Conservation (phyloP, 192 early-diverging fungal species). For the Spinellus fusiger region DNA sequence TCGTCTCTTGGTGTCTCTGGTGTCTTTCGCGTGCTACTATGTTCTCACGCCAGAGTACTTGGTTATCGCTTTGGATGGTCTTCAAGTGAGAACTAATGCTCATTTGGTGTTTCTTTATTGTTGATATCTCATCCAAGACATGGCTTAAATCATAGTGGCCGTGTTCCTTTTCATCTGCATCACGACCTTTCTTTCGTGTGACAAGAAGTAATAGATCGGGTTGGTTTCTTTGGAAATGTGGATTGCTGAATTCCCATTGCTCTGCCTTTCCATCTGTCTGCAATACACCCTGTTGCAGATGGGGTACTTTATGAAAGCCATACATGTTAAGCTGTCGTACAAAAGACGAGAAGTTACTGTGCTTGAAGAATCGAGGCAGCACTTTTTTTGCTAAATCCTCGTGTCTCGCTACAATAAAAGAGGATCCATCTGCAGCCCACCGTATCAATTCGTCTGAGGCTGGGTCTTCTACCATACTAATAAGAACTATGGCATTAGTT, state of each 20-base stretch:
- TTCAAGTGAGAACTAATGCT: constrained; percentile 85
- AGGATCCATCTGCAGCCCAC: constrained; percentile 83
- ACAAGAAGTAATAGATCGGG: constrained; percentile 88
- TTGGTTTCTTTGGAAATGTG: constrained; percentile 83
- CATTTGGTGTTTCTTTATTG: constrained; percentile 90
- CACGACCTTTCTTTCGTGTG: constrained; percentile 67
- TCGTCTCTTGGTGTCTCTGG: constrained; percentile 84
- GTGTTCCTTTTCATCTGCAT: constrained; percentile 47
- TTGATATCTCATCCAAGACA: constrained; percentile 74
- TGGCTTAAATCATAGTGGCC: constrained; percentile 45
- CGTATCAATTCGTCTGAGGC: constrained; percentile 77
- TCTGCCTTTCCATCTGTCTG: constrained; percentile 69
- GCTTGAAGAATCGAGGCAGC: constrained; percentile 86
- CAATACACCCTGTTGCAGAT: constrained; percentile 87
- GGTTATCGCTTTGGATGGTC: constrained; percentile 84
- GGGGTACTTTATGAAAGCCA: constrained; percentile 96
- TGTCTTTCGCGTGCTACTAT: constrained; percentile 68
- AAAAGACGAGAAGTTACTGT: constrained; percentile 88
- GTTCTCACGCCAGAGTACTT: constrained; percentile 84
- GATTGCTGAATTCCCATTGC: constrained; percentile 88
- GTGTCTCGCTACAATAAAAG: constrained; percentile 66
- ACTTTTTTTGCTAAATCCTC: constrained; percentile 41
- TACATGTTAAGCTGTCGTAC: constrained; percentile 95
- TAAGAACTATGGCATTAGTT: neutral
- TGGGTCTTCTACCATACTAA: constrained; percentile 87